Base-by-base conservation (phyloP, 2,329 filamentous ascomycete species). In the Beauveria pseudobassiana region DNA sequence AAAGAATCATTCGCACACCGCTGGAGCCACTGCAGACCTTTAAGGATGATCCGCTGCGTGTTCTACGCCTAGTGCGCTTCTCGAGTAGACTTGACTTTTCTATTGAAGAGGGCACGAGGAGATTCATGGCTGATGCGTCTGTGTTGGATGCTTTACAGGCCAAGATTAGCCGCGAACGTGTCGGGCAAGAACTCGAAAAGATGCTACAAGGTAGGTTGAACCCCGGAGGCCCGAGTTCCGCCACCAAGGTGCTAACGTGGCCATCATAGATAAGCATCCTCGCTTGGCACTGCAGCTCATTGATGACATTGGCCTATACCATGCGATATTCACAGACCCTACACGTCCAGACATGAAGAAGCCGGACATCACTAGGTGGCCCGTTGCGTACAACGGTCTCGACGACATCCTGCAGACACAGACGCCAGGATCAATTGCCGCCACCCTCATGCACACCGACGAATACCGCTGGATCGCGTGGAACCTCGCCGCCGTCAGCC, bases 91-190 rank as follows among this genome's bases (percentile, higher is more conserved):
- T 98, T 8, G 81, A 82, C 51, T 99, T 96, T 71, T 77, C 74
- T 10, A 96, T 99, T 65, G 89, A 96, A 64, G 72, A 79, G 0
- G 79, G 82, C 34, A 87, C 89, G 0, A 84, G 89, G 69, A 71
- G 78, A 48, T 87, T 85, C 26, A 99, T 99, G 93, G 82, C 81
- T 14, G 82, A 96, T 66, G 71, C 77, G n/a, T 81, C 83, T n/a
- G 95, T 99, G 54, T 82, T 93, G 63, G 79, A 87, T 12, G 89
- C 91, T 3, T 77, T 99, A n/a, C 85, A 83, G 55, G 74, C 88
- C 34, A 99, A 99, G 73, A 98, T 99, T 67, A 97, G 90, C 69
- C 86, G 92, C 60, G 95, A 99, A 74, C 82, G 95, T 62, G 87
- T 99, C 1, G 91, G 91, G 0, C 83, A 88, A 4, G 95, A 99